Percentiles rank a stretch among this genome's conserved stretches.
Evolutionary conservation across 2,329 filamentous ascomycete genomes (phyloP).

Genomic region (Fusarium sp.): DNA sequence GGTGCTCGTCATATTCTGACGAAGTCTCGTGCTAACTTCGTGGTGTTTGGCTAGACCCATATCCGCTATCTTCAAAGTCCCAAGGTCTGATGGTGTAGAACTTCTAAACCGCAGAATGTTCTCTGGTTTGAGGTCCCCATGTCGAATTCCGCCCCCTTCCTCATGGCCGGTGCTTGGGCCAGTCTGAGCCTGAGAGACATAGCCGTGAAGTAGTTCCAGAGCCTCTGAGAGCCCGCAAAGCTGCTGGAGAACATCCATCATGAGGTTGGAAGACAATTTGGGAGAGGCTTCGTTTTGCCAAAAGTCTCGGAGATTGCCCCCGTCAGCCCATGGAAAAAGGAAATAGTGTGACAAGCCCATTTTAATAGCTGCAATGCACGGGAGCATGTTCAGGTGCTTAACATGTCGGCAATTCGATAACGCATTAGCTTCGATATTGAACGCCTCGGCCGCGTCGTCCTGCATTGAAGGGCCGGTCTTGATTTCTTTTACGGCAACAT

Average conservation of each 20-base stretch:
- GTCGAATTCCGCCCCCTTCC: not conserved
- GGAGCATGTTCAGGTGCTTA: not conserved
- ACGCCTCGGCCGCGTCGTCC: not conserved
- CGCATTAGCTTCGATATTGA: not conserved
- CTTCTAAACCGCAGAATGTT: constrained; percentile 4
- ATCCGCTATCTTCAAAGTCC: constrained; percentile 5
- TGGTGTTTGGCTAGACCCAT: constrained; percentile 13
- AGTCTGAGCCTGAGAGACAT: not conserved
- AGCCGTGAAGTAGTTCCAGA: not conserved
- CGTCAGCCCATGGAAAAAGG: constrained; percentile 21
- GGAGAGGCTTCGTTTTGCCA: not conserved
- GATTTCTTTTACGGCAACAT: constrained; percentile 8
- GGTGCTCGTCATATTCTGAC: not conserved
- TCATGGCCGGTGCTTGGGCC: not conserved
- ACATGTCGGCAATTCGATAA: constrained; percentile 1
- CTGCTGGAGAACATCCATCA: not conserved
- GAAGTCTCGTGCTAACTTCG: constrained; percentile 1
- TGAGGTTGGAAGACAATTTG: not conserved
- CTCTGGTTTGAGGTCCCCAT: constrained; percentile 12
- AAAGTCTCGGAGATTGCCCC: constrained; percentile 16
- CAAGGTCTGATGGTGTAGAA: not conserved
- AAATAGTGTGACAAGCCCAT: constrained; percentile 14
- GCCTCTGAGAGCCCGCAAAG: not conserved
- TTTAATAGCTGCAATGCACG: constrained; percentile 11
- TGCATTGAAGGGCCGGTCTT: not conserved